phyloP scores from a whole-genome alignment of 139 green algal genomes.

The Pedinophyceae sp. region DNA sequence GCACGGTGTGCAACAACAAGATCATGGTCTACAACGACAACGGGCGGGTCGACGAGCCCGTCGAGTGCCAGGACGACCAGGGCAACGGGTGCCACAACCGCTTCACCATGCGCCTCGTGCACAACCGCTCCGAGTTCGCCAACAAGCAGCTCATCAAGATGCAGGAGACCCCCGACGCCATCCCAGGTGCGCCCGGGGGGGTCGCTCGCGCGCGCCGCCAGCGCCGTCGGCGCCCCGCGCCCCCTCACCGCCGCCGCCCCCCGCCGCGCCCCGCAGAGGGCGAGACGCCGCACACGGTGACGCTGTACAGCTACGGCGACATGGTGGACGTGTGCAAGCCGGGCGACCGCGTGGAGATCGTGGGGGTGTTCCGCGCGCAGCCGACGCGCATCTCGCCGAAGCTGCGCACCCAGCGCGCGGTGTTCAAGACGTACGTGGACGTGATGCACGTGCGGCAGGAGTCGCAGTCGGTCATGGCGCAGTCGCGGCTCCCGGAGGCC shows the following conservation, averaged over 20 bases:
- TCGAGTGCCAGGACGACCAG: constrained; percentile 52
- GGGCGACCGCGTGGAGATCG: constrained; percentile 40
- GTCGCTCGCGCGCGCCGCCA: background rate
- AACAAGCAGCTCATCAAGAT: constrained; percentile 81
- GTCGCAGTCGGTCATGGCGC: constrained; percentile 12
- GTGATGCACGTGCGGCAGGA: constrained; percentile 72
- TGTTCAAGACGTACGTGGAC: constrained; percentile 80
- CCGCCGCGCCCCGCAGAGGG: too few species aligned
- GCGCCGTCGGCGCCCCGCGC: too few species aligned
- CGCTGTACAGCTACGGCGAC: constrained; percentile 63
- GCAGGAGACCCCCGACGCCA: constrained; percentile 84
- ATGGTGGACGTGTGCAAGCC: constrained; percentile 72
- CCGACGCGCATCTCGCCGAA: background rate
- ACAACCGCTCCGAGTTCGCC: constrained; percentile 66
- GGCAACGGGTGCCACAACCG: constrained; percentile 41
- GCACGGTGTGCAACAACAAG: constrained; percentile 19
- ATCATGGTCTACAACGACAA: constrained; percentile 22
- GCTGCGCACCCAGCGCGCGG: constrained; percentile 24
- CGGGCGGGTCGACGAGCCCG: constrained; percentile 66
- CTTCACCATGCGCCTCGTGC: constrained; percentile 51
- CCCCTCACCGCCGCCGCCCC: too few species aligned
- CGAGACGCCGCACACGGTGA: constrained; percentile 88
- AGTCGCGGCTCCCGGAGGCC: constrained; percentile 7
- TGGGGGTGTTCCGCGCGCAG: background rate
- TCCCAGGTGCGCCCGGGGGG: constrained; percentile 30